Evolutionary conservation across 73 alveolate genomes (phyloP), one percentile per base, ranked within the genome.

Genomic region (Paramecium octaurelia): DNA sequence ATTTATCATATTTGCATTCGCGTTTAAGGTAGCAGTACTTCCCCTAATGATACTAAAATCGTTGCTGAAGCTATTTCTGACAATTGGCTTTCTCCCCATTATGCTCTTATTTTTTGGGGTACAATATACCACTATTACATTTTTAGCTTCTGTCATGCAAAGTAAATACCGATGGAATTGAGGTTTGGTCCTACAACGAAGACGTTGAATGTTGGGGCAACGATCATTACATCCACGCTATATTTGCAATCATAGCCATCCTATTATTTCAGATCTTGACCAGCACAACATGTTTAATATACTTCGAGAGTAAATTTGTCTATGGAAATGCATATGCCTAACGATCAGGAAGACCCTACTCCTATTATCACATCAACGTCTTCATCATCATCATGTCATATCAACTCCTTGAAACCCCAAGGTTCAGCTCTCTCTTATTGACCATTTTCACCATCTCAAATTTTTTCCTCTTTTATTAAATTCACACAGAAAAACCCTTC

Each of bases 21-120:
- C 20, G 2, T 46, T 18, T 44, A 18, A 24, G 43, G 29, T 16
- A 44, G 38, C 24, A 3, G 29, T 43, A 12, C 75, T 21, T 14
- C 57, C 27, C 23, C 16, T 18, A 23, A 44, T 24, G 6, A 18
- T 23, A 24, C 21, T 24, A 11, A 42, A 31, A 8, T 80, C 34
- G 1, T 29, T 40, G 91, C 21, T 80, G 18, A 80, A 48, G 12
- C 46, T 80, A 4, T 43, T 80, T 21, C 24, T 43, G 8, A 80
- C 91, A 2, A 48, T 48, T 3, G 76, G 70, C 1, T 80, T 12
- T 46, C 7, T 20, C 6, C 91, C 91, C 21, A 9, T 44, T n/a
- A 80, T 80, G 91, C 64, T 12, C 3, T 9, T 80, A n/a, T 80
- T 80, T 80, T 80, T 80, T 75, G 88, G 88, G 35, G 84, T 64